phyloP scores from a whole-genome alignment of 176 grass and related monocot species.

The Pontederia crassipes region DNA sequence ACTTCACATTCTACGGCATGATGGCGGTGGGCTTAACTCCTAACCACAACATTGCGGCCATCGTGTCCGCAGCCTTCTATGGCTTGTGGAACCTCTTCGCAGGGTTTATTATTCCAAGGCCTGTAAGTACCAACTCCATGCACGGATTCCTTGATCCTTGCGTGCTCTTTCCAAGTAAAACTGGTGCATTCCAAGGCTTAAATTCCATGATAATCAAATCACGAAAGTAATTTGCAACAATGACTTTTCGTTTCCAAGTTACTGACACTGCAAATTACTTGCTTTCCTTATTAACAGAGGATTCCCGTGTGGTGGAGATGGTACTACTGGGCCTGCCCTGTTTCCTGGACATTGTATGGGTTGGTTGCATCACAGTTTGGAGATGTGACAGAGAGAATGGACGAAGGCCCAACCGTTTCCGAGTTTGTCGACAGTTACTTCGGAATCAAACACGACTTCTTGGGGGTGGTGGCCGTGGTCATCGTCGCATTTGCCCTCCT shows the following conservation, averaged over 20 bases:
- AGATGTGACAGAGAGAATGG: slow-evolving; percentile 29
- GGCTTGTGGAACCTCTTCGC: slow-evolving; percentile 74
- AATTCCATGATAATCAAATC: not conserved
- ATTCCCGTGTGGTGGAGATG: slow-evolving; percentile 81
- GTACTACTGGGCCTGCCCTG: slow-evolving; percentile 63
- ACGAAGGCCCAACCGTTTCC: slow-evolving; percentile 18
- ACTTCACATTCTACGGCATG: slow-evolving; percentile 97
- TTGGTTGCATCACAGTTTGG: slow-evolving; percentile 68
- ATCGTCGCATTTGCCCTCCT: slow-evolving; percentile 37
- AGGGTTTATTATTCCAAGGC: slow-evolving; percentile 48
- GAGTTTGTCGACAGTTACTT: slow-evolving; percentile 45
- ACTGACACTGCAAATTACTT: too few relatives aligned
- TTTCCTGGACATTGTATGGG: slow-evolving; percentile 69
- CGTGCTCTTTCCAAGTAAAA: not conserved
- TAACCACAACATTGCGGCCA: slow-evolving; percentile 57
- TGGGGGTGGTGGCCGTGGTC: slow-evolving; percentile 42
- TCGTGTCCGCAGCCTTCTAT: slow-evolving; percentile 59
- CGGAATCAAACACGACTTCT: slow-evolving; percentile 59
- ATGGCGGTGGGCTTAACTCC: slow-evolving; percentile 79
- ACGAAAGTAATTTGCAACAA: too few relatives aligned
- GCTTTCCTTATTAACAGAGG: slow-evolving; percentile 34
- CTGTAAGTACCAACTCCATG: slow-evolving; percentile 24
- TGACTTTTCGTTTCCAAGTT: too few relatives aligned
- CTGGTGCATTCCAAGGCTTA: not conserved
- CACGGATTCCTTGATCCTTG: slow-evolving; percentile 1